Evolutionary conservation across 305 asterid genomes (phyloP).

Genomic region (Euphrasia arctica): DNA sequence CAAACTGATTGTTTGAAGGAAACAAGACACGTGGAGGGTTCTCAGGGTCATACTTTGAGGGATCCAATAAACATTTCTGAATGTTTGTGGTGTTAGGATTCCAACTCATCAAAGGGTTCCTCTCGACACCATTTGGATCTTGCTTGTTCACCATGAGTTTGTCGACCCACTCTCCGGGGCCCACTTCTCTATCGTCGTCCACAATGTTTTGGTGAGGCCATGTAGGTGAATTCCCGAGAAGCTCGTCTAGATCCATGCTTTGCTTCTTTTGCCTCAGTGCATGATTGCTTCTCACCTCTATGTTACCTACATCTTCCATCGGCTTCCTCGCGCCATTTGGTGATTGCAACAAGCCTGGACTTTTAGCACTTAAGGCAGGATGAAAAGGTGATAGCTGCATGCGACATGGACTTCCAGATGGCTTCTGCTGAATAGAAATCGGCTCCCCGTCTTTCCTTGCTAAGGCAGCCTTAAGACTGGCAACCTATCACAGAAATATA

Average conservation of each 20-base stretch:
- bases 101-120: constrained; percentile 29
- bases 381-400: constrained; percentile 39
- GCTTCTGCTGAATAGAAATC: constrained; percentile 43
- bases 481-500: constrained; percentile 47
- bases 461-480: constrained; percentile 76
- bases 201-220: constrained; percentile 71
- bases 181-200: constrained; percentile 62
- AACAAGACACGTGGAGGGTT: constrained; percentile 31
- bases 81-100: constrained; percentile 16
- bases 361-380: constrained; percentile 41
- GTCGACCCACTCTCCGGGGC: constrained; percentile 91
- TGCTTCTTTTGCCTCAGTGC: constrained; percentile 55
- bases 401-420: constrained; percentile 50
- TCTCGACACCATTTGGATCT: constrained; percentile 42
- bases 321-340: constrained; percentile 71
- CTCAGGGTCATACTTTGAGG: constrained; percentile 24
- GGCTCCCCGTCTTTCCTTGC: constrained; percentile 65
- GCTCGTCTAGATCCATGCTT: constrained; percentile 76
- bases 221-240: constrained; percentile 66
- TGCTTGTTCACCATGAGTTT: constrained; percentile 96
- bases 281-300: constrained; percentile 66
- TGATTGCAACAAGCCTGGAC: constrained; percentile 33
- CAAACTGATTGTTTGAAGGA: constrained; percentile 35
- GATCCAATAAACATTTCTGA: constrained; percentile 41
- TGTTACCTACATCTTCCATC: constrained; percentile 88